Base-by-base conservation (phyloP, 495 filamentous ascomycete species). In the Beverwykella pulmonaria region DNA sequence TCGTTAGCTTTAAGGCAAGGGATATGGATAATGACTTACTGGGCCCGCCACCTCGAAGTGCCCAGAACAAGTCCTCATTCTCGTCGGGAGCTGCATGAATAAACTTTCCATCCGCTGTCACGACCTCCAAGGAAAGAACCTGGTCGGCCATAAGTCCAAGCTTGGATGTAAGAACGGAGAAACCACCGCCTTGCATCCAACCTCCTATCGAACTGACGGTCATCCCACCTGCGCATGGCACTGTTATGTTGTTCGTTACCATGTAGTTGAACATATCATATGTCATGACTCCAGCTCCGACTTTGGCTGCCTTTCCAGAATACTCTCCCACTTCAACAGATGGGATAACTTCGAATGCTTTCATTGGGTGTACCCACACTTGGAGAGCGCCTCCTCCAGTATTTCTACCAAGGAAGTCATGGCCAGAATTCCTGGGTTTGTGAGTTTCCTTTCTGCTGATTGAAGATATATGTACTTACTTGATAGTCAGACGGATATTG, bases 321-420 rank as follows among this genome's bases (percentile, higher is more conserved):
- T 70, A 70, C 27, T 67, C 17, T n/a, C 60, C 71, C 30, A 72
- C 69, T 19, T 68, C 70, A 7, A 75, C 75, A 17, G 69, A 57
- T 53, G 73, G 66, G 29, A 81, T 62, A 56, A 80, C 79, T 26
- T 81, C 41, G 25, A 80, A 76, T 30, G 77, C 73, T 68, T 84
- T 83, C 46, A 84, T 70, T 34, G 79, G 63, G 36, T 78, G 76
- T 1, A 74, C 83, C 81, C 79, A 83, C 36, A 82, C 68, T 29
- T 74, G 75, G 41, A 84, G 29, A 53, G 74, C 65, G 19, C 77
- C 81, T 10, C 81, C 74, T 53, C 83, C 80, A 2, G 80, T 79
- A 6, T 80, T 81, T 65, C 83, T 78, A 26, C 81, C 84, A 25
- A 71, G 76, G 57, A 83, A 81, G 70, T 86, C 84, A 63, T 86